Evolutionary conservation across 2,329 filamentous ascomycete genomes (phyloP).

Genomic region (Ophiostoma triangulosporum): DNA sequence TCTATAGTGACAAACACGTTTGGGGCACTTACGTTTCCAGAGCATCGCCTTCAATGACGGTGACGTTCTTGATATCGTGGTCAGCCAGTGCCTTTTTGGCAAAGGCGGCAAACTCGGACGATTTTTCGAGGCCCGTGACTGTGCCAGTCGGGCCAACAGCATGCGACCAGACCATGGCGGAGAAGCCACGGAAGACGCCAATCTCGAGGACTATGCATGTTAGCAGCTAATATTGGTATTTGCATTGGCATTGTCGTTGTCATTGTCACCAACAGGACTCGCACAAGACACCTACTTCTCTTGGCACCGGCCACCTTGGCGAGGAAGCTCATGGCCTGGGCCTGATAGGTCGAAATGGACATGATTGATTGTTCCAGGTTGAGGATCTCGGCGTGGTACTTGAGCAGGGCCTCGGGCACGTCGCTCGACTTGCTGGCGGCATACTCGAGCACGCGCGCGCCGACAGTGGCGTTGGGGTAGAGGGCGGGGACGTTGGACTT

Average conservation of each 20-base stretch:
- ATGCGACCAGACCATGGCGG: constrained; percentile 33
- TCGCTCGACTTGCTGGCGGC: constrained; percentile 27
- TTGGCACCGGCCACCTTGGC: constrained; percentile 28
- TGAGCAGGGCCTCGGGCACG: constrained; percentile 28
- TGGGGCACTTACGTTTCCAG: constrained; percentile 28
- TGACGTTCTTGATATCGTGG: constrained; percentile 29
- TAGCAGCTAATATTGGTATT: background rate
- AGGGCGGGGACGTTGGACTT: constrained; percentile 26
- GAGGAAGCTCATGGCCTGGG: constrained; percentile 23
- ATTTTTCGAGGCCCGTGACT: constrained; percentile 33
- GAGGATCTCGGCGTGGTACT: constrained; percentile 25
- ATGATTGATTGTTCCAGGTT: constrained; percentile 13
- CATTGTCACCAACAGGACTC: constrained; percentile 28
- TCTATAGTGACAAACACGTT: background rate
- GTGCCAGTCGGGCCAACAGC: constrained; percentile 29
- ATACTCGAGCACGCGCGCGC: constrained; percentile 29
- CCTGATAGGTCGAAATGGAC: constrained; percentile 18
- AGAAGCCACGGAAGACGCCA: constrained; percentile 36
- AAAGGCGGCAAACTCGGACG: constrained; percentile 27
- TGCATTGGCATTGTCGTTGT: too few species aligned
- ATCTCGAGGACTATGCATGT: constrained; percentile 31
- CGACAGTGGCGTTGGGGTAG: constrained; percentile 29
- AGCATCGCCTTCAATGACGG: constrained; percentile 34
- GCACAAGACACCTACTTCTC: constrained; percentile 28
- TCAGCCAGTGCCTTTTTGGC: constrained; percentile 27